These are phyloP conservation scores for Bruguiera parviflora DNA, from an alignment of 345 rosid species.

Conservation along the genomic window DNA sequence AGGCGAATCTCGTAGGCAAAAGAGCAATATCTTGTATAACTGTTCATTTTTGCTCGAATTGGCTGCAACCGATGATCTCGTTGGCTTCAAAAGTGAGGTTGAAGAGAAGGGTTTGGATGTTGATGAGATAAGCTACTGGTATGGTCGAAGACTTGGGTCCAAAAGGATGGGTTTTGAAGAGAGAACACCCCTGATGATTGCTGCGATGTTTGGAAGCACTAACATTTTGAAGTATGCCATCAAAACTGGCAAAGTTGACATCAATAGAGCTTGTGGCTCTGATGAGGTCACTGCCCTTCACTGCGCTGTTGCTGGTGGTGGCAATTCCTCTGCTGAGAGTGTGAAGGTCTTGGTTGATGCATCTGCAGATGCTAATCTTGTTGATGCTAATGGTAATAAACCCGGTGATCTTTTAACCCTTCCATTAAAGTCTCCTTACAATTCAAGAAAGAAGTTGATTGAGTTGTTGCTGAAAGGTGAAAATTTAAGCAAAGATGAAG, in stretches of 20 bases:
- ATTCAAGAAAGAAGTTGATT: constrained; percentile 52
- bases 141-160: constrained; percentile 63
- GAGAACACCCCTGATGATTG: constrained; percentile 83
- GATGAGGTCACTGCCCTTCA: constrained; percentile 87
- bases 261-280: constrained; percentile 58
- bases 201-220: constrained; percentile 71
- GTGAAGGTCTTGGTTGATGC: constrained; percentile 71
- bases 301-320: constrained; percentile 80
- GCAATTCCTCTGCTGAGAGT: constrained; percentile 45
- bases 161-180: constrained; percentile 83
- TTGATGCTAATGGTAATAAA: constrained; percentile 66
- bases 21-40: constrained; percentile 20
- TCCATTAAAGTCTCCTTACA: constrained; percentile 32
- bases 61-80: constrained; percentile 62
- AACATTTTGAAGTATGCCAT: constrained; percentile 58
- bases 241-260: constrained; percentile 45
- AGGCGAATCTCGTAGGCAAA: constrained; percentile 29
- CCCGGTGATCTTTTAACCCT: constrained; percentile 57
- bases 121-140: constrained; percentile 62
- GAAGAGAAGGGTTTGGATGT: constrained; percentile 49
- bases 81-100: constrained; percentile 45
- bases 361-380: constrained; percentile 47
- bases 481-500: constrained; percentile 39
- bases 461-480: constrained; percentile 57
- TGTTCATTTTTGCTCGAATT: constrained; percentile 69